Percentiles rank a stretch among this genome's conserved stretches.
These are phyloP conservation scores for Casuarina glauca DNA, from an alignment of 306 rosid species.

Conservation along the genomic window DNA sequence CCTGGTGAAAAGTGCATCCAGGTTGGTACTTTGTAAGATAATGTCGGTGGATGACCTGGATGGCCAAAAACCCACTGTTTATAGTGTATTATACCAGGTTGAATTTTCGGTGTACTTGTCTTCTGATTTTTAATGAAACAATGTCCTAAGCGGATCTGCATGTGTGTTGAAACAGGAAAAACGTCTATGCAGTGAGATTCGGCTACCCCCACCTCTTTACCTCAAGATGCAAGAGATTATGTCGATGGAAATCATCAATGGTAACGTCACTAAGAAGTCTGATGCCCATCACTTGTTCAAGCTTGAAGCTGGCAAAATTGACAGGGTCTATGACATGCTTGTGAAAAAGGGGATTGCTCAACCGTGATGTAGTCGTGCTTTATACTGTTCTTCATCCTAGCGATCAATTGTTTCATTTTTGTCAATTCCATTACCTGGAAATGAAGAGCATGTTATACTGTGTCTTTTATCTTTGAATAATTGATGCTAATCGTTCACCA, in stretches of 20 bases:
- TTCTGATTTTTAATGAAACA: slow-evolving; percentile 20
- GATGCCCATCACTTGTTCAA: slow-evolving; percentile 85
- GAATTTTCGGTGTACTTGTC: neutral
- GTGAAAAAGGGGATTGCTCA: slow-evolving; percentile 76
- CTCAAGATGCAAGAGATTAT: slow-evolving; percentile 76
- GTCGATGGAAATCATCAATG: slow-evolving; percentile 60
- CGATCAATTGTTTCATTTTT: slow-evolving; percentile 22
- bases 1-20: too few species aligned
- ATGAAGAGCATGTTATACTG: slow-evolving; percentile 3
- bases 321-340: slow-evolving; percentile 85
- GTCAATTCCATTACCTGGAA: slow-evolving; percentile 21
- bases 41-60: too few species aligned
- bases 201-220: slow-evolving; percentile 60
- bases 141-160: neutral
- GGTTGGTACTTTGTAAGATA: too few species aligned
- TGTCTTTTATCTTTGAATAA: neutral
- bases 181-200: slow-evolving; percentile 64
- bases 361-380: slow-evolving; percentile 39
- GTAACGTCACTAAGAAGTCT: slow-evolving; percentile 53
- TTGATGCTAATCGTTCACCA: neutral
- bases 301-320: slow-evolving; percentile 65
- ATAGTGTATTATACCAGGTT: too few species aligned
- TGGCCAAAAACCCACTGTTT: too few species aligned
- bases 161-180: slow-evolving; percentile 62
- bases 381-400: neutral